Evolutionary conservation across 768 basidiomycete genomes (phyloP).

Genomic region (Kwoniella pini): DNA sequence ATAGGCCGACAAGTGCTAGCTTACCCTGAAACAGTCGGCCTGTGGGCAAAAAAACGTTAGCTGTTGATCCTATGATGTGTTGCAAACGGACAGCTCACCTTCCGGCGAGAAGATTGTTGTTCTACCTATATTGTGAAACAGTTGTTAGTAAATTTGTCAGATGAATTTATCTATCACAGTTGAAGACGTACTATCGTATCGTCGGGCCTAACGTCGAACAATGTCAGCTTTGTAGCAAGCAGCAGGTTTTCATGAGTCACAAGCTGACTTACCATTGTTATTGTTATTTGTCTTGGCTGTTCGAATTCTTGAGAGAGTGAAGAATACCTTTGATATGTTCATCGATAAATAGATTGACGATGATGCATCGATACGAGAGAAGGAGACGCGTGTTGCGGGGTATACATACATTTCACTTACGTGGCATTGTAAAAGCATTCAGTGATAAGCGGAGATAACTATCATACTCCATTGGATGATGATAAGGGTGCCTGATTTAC

Average conservation of each 20-base stretch:
- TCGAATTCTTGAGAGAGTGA: not conserved
- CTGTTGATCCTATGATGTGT: too few relatives aligned
- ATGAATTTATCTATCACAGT: too few relatives aligned
- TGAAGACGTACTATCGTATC: slow-evolving; percentile 81
- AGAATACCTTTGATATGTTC: too few relatives aligned
- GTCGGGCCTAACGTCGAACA: slow-evolving; percentile 66
- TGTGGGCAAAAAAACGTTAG: too few relatives aligned
- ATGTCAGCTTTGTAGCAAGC: too few relatives aligned
- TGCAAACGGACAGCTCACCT: slow-evolving; percentile 70
- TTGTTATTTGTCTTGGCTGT: not conserved
- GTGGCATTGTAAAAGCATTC: not conserved
- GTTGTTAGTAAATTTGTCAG: slow-evolving; percentile 19
- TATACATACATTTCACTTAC: not conserved
- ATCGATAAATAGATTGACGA: not conserved
- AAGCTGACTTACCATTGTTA: not conserved
- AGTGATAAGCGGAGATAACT: too few relatives aligned
- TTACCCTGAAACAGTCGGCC: slow-evolving; percentile 95
- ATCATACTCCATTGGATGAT: not conserved
- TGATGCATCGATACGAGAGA: slow-evolving; percentile 4
- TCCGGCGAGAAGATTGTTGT: slow-evolving; percentile 99
- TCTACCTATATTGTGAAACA: slow-evolving; percentile 56
- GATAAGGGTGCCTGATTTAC: not conserved
- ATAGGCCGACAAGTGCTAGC: slow-evolving; percentile 43
- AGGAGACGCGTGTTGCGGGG: slow-evolving; percentile 3
- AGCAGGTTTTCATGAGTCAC: too few relatives aligned